A percentile compares a stretch with the other conserved stretches of the same genome.
These are phyloP conservation scores for Trichoderma semiorbis DNA, from an alignment of 2,329 filamentous ascomycete species.

Conservation along the genomic window DNA sequence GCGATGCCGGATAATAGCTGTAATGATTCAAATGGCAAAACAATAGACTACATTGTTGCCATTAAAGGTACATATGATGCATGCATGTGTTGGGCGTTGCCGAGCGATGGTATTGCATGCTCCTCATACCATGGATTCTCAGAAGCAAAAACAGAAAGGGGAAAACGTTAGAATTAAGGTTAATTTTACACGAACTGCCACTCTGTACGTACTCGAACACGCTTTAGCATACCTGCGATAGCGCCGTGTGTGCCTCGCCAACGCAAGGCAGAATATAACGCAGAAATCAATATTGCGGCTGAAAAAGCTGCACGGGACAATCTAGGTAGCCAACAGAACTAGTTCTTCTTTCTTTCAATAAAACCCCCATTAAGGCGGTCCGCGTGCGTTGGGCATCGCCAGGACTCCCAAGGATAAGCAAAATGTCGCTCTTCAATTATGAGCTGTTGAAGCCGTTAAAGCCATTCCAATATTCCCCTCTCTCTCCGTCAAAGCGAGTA, in stretches of 20 bases:
- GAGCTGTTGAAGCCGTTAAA: background rate
- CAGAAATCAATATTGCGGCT: conserved; percentile 17
- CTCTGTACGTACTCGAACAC: too few species aligned
- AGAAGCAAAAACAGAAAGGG: background rate
- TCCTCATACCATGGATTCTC: background rate
- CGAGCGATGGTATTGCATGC: background rate
- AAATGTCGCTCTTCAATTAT: conserved; percentile 10
- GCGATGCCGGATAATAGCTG: background rate
- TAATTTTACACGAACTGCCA: background rate
- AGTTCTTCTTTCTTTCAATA: background rate
- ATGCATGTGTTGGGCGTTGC: background rate
- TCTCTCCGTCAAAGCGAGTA: conserved; percentile 8
- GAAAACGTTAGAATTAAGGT: background rate
- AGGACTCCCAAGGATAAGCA: background rate
- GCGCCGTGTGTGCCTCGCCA: background rate
- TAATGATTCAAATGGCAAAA: background rate
- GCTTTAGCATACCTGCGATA: background rate
- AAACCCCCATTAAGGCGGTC: too few species aligned
- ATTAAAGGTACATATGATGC: background rate
- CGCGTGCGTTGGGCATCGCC: background rate
- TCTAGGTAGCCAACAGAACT: background rate
- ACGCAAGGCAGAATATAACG: background rate
- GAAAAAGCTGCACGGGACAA: conserved; percentile 13
- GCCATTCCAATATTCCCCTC: conserved; percentile 15
- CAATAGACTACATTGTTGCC: background rate